These are phyloP conservation scores for Kingdonia uniflora DNA, from an alignment of 164 flowering plant species.

Conservation along the genomic window DNA sequence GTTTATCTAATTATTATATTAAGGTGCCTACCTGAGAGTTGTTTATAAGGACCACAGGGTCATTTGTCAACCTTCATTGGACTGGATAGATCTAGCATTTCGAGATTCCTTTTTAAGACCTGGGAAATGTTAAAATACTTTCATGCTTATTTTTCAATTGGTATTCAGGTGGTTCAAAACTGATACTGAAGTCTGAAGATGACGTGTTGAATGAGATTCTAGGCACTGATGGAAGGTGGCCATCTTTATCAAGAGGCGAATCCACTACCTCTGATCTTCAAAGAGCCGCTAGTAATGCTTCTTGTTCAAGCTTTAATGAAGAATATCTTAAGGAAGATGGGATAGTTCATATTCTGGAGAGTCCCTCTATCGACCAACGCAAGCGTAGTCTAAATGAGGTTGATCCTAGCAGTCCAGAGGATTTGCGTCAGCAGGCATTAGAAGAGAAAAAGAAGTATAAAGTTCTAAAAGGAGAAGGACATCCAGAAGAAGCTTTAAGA, in stretches of 20 bases:
- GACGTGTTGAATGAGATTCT: constrained; percentile 47
- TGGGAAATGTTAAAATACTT: too few relatives aligned
- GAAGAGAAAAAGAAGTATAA: constrained; percentile 75
- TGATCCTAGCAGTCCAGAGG: constrained; percentile 53
- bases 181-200: constrained; percentile 39
- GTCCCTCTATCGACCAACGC: constrained; percentile 16
- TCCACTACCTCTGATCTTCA: constrained; percentile 15
- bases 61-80: too few relatives aligned
- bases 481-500: constrained; percentile 71
- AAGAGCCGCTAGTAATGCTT: constrained; percentile 28
- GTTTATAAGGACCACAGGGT: too few relatives aligned
- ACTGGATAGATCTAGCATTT: too few relatives aligned
- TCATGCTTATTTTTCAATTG: too few relatives aligned
- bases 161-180: constrained; percentile 43
- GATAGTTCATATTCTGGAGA: constrained; percentile 7
- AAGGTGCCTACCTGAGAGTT: too few relatives aligned
- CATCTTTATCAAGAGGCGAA: constrained; percentile 19
- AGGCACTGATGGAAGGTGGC: constrained; percentile 27
- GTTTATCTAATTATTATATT: background rate
- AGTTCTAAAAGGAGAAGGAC: constrained; percentile 74
- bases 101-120: too few relatives aligned
- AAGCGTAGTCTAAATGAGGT: constrained; percentile 17
- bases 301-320: constrained; percentile 26
- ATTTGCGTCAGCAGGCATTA: constrained; percentile 67
- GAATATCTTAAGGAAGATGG: constrained; percentile 18